These are phyloP conservation scores for Hypoxylon rickii DNA, from an alignment of 495 filamentous ascomycete species.

Conservation along the genomic window DNA sequence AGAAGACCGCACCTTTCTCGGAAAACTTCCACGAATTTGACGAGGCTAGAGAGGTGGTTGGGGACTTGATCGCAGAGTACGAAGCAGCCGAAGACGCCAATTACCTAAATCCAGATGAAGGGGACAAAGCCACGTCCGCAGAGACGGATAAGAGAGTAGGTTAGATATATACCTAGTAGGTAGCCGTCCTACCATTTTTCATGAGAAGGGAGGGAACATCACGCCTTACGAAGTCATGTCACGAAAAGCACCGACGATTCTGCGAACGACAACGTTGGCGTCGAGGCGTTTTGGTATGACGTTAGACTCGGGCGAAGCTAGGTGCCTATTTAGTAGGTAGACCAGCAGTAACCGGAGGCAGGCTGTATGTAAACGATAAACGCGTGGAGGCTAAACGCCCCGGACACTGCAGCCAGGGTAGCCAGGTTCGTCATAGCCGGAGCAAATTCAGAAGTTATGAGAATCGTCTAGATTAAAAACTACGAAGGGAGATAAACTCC, in stretches of 20 bases:
- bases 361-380: too few relatives aligned
- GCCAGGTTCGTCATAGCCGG: too few relatives aligned
- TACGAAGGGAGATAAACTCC: neutral
- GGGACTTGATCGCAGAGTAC: conserved; percentile 88
- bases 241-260: conserved; percentile 7
- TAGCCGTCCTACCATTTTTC: too few relatives aligned
- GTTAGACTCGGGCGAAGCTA: too few relatives aligned
- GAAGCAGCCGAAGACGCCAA: conserved; percentile 89
- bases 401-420: too few relatives aligned
- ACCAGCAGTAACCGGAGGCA: too few relatives aligned
- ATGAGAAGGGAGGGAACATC: neutral
- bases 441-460: conserved; percentile 6
- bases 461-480: conserved; percentile 8
- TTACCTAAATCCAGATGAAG: conserved; percentile 76
- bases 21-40: conserved; percentile 95
- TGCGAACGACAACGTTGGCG: conserved; percentile 13
- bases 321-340: too few relatives aligned
- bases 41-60: conserved; percentile 85
- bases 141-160: conserved; percentile 52
- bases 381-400: too few relatives aligned
- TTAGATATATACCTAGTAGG: too few relatives aligned
- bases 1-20: conserved; percentile 87
- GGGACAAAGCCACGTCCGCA: conserved; percentile 48
- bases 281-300: conserved; percentile 29
- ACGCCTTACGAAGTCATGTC: conserved; percentile 17